Evolutionary conservation across 163 green algal species (phyloP).

Genomic region (Chlorella variabilis): DNA sequence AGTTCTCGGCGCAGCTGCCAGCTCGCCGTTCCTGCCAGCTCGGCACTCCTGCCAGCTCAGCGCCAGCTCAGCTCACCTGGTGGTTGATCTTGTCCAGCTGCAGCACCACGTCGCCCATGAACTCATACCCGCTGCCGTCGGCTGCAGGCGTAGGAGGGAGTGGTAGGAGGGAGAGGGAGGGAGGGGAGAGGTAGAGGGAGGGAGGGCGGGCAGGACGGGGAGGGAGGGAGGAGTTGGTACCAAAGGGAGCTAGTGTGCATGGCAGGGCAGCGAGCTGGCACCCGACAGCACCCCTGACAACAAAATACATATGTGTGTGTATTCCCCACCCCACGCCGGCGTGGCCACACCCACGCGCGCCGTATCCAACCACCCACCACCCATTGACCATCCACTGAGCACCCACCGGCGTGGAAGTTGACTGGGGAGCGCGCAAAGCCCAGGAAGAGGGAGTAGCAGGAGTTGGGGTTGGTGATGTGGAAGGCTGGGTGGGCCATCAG

Average conservation of each 20-base stretch:
- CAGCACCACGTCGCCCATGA: constrained; percentile 88
- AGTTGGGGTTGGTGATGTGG: constrained; percentile 97
- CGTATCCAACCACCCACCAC: no score
- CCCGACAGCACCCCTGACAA: no score
- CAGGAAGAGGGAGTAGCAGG: constrained; percentile 91
- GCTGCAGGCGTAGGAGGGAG: background rate
- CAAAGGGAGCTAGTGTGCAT: no score
- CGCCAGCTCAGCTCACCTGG: constrained; percentile 41
- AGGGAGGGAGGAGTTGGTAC: no score
- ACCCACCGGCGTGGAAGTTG: constrained; percentile 92
- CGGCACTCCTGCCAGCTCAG: no score
- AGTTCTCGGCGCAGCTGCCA: no score
- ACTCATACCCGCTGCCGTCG: constrained; percentile 94
- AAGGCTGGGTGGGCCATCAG: constrained; percentile 89
- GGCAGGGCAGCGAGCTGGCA: no score
- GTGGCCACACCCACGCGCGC: no score
- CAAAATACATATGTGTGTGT: no score
- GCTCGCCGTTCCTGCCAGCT: no score
- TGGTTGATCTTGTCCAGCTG: constrained; percentile 94
- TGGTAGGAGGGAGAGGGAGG: background rate
- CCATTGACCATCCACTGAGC: no score
- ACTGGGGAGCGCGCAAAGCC: constrained; percentile 82
- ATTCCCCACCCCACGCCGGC: no score
- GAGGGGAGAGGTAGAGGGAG: background rate
- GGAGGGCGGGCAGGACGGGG: background rate